Evolutionary conservation across 2,329 filamentous ascomycete genomes (phyloP), one percentile per base, ranked within the genome.

Genomic region (Leptographium wingfieldii): DNA sequence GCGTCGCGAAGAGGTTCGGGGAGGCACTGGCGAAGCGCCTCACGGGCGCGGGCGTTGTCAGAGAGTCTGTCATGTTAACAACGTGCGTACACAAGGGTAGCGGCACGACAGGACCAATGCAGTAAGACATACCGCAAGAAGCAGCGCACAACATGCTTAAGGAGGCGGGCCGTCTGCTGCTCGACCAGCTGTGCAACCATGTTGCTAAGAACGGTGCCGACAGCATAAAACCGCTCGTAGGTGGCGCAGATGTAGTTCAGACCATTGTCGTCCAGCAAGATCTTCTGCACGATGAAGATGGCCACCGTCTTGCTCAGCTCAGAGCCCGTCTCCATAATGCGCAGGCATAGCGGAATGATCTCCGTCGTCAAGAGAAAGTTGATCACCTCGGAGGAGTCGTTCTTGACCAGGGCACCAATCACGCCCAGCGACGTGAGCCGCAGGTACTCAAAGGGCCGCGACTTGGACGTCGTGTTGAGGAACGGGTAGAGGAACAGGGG

Each of bases 211-310:
- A 99, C 94, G 1, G 94, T 99, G 6, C 94, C 94, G 5, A 99
- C 94, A 9, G 94, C 94, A 67, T 97, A 99, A 74, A 99, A 99
- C 25, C 94, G 84, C 77, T 99, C 94, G 68, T 99, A 99, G 0
- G 94, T 99, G 65, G 95, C 92, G 74, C 94, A 99, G 61, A 99
- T 99, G 73, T 99, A 99, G 69, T 94, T 94, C 63, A 99, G 81
- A 4, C 94, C 94, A 68, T 95, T 92, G 68, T 99, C 94, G 70
- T 99, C 94, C 3, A 99, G 82, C 58, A 99, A 77, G 31, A 99
- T 99, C 80, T 99, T 99, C 74, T 99, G 94, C 22, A 99, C 94
- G 68, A 99, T 99, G 77, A 99, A 99, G 68, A 99, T 99, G 61
- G 94, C 94, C 16, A 99, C 94, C 0, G 94, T 99, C 79, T 99